Conservation (phyloP, 805 yeast genomes). For the Kluyveromyces lactis region DNA sequence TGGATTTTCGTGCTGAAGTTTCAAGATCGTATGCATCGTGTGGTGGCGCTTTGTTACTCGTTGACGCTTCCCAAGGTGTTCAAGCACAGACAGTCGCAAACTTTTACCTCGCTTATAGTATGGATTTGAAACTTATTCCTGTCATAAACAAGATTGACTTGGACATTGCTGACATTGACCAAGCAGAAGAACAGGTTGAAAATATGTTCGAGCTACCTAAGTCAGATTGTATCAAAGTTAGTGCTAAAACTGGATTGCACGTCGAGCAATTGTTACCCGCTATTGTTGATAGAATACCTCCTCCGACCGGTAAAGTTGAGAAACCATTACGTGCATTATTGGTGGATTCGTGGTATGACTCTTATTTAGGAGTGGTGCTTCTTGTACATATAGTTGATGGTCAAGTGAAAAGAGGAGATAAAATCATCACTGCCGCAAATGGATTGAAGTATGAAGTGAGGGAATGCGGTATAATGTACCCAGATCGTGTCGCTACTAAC, state of each 20-base stretch:
- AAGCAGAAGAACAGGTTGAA: constrained; percentile 79
- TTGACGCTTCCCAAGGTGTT: constrained; percentile 94
- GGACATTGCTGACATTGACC: constrained; percentile 68
- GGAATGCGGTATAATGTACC: constrained; percentile 94
- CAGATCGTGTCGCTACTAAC: constrained; percentile 65
- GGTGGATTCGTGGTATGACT: constrained; percentile 97
- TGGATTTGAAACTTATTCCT: constrained; percentile 76
- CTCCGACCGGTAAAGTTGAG: constrained; percentile 55
- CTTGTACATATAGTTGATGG: constrained; percentile 85
- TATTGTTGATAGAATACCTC: constrained; percentile 71
- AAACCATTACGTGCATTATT: constrained; percentile 51
- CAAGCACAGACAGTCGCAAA: constrained; percentile 99
- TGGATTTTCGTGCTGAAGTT: constrained; percentile 84
- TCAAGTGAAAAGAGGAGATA: constrained; percentile 59
- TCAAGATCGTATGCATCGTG: constrained; percentile 92
- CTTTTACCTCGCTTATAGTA: constrained; percentile 79
- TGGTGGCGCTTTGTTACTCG: constrained; percentile 83
- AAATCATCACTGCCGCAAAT: constrained; percentile 70
- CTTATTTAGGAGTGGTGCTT: constrained; percentile 84
- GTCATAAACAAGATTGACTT: constrained; percentile 88
- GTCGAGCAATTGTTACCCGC: constrained; percentile 75
- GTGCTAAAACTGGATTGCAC: constrained; percentile 86
- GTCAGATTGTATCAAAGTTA: constrained; percentile 70
- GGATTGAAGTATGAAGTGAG: constrained; percentile 72
- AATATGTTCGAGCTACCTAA: constrained; percentile 70